phyloP scores from a whole-genome alignment of 495 filamentous ascomycete species.

The Penicillium robsamsonii region DNA sequence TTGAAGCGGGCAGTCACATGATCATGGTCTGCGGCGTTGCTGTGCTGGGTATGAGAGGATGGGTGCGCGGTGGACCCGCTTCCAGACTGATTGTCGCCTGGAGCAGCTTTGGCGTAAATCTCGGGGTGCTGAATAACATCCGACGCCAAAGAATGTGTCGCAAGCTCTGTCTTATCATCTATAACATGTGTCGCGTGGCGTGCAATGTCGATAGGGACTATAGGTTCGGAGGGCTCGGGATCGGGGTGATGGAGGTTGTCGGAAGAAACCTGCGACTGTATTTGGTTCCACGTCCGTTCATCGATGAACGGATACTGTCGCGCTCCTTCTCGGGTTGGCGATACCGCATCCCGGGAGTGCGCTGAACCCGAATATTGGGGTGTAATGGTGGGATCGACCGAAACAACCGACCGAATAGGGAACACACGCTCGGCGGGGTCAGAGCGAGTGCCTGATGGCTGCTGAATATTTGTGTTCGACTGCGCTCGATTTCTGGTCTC shows the following conservation, averaged over 20 bases:
- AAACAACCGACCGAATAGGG: conserved; percentile 79
- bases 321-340: conserved; percentile 28
- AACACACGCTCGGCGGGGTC: conserved; percentile 67
- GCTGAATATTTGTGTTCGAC: conserved; percentile 14
- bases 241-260: neutral
- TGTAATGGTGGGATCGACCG: conserved; percentile 54
- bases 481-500: conserved; percentile 19
- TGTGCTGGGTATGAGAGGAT: neutral
- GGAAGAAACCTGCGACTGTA: conserved; percentile 15
- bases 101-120: conserved; percentile 14
- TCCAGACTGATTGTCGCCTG: conserved; percentile 13
- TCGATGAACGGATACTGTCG: conserved; percentile 38
- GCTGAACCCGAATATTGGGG: too few species aligned
- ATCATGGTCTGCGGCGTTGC: conserved; percentile 29
- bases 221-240: conserved; percentile 8
- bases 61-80: neutral
- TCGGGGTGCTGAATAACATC: conserved; percentile 23
- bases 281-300: conserved; percentile 27
- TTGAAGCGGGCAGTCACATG: conserved; percentile 72
- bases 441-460: conserved; percentile 11
- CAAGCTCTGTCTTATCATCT: conserved; percentile 20
- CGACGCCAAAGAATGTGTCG: conserved; percentile 25
- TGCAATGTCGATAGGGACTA: conserved; percentile 11
- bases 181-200: conserved; percentile 16
- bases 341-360: conserved; percentile 1